phyloP scores from a whole-genome alignment of 2,329 filamentous ascomycete genomes.

The Beauveria scarabaeidicola region DNA sequence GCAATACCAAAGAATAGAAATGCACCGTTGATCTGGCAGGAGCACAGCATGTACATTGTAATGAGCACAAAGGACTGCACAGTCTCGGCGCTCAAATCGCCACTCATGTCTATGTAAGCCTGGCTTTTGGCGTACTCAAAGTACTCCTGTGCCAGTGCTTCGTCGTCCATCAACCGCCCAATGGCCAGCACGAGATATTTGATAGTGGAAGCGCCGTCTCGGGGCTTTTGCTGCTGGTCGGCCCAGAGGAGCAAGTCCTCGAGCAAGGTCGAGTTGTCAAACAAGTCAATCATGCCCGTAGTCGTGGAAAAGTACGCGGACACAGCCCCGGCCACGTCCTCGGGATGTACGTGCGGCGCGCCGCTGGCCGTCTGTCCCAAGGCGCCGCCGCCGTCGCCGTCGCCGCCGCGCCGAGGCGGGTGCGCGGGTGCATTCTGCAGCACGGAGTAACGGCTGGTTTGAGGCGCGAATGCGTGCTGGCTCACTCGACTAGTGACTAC shows the following conservation, averaged over 20 bases:
- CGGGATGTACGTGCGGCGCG: slow-evolving; percentile 21
- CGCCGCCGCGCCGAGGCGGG: not conserved
- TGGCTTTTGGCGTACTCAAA: slow-evolving; percentile 42
- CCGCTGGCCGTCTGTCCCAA: not conserved
- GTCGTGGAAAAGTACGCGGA: slow-evolving; percentile 32
- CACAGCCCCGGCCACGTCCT: slow-evolving; percentile 23
- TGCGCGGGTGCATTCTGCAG: slow-evolving; percentile 34
- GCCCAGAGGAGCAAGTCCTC: slow-evolving; percentile 36
- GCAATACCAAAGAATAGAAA: slow-evolving; percentile 48
- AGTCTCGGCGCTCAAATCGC: slow-evolving; percentile 39
- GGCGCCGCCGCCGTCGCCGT: not conserved
- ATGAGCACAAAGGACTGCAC: slow-evolving; percentile 43
- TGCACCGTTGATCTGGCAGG: slow-evolving; percentile 46
- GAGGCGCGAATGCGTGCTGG: slow-evolving; percentile 41
- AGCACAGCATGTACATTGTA: slow-evolving; percentile 45
- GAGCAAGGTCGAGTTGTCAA: slow-evolving; percentile 31
- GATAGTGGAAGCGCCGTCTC: slow-evolving; percentile 33
- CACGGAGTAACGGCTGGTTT: slow-evolving; percentile 41
- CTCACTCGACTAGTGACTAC: slow-evolving; percentile 42
- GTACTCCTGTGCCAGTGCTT: slow-evolving; percentile 33
- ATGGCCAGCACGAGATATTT: slow-evolving; percentile 44
- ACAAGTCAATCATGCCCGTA: slow-evolving; percentile 40
- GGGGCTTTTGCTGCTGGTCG: slow-evolving; percentile 22
- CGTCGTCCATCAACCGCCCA: slow-evolving; percentile 34
- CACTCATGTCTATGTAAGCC: slow-evolving; percentile 36